These are phyloP conservation scores for Stephanodiscus triporus DNA, from an alignment of 108 stramenopile genomes.

Conservation along the genomic window DNA sequence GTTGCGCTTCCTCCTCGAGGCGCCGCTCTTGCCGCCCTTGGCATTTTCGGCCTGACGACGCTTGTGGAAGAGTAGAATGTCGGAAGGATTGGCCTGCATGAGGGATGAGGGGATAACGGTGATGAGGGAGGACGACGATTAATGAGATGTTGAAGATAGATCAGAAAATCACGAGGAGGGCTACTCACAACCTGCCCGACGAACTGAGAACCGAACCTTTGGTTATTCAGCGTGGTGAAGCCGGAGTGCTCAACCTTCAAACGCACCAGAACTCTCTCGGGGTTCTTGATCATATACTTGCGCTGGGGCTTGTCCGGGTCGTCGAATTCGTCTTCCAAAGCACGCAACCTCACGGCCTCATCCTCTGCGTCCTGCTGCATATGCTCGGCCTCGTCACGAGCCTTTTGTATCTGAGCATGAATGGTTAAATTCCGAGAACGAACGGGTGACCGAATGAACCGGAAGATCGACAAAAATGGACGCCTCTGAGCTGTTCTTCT, in stretches of 20 bases:
- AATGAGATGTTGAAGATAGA: not conserved
- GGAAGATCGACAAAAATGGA: too few relatives aligned
- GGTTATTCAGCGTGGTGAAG: conserved; percentile 91
- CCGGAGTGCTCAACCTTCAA: conserved; percentile 95
- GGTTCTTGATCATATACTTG: conserved; percentile 62
- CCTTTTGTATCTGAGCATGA: conserved; percentile 23
- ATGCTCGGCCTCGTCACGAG: conserved; percentile 40
- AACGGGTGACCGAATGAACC: too few relatives aligned
- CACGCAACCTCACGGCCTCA: conserved; percentile 17
- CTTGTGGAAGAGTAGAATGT: conserved; percentile 87
- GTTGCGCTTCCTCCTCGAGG: conserved; percentile 21
- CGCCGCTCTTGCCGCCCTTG: conserved; percentile 17
- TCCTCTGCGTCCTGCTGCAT: conserved; percentile 37
- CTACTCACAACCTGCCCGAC: conserved; percentile 79
- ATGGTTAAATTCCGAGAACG: not conserved
- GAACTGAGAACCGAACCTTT: conserved; percentile 90
- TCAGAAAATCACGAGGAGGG: not conserved
- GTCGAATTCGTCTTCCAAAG: conserved; percentile 44
- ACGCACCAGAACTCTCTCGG: conserved; percentile 89
- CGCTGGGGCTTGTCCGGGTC: conserved; percentile 44
- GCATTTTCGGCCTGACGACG: conserved; percentile 44
- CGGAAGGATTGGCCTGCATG: conserved; percentile 78
- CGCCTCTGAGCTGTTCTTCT: too few relatives aligned
- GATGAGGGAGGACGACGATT: not conserved
- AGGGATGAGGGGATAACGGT: not conserved